Evolutionary conservation across 495 filamentous ascomycete genomes (phyloP).

Genomic region (Aspergillus nanangensis): DNA sequence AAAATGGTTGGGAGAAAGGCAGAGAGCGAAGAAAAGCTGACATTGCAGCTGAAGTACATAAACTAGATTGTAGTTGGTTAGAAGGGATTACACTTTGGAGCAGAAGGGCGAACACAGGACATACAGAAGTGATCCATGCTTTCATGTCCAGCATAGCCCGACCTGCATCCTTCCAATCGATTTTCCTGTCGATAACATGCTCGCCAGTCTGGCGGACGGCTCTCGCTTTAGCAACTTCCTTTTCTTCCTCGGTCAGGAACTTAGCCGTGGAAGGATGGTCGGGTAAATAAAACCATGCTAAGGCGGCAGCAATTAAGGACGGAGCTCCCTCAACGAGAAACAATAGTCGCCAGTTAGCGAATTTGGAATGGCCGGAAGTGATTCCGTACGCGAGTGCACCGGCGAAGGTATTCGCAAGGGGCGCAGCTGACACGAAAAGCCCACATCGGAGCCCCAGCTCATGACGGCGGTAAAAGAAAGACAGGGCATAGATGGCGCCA

Average conservation of each 20-base stretch:
- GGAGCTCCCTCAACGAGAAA: conserved; percentile 84
- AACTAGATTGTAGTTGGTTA: conserved; percentile 26
- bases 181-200: conserved; percentile 42
- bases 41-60: conserved; percentile 60
- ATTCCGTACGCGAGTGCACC: conserved; percentile 82
- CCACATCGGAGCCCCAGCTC: conserved; percentile 76
- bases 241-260: conserved; percentile 70
- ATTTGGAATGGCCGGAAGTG: conserved; percentile 58
- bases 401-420: conserved; percentile 78
- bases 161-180: conserved; percentile 57
- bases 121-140: conserved; percentile 50
- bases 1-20: conserved; percentile 83
- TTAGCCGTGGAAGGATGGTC: conserved; percentile 64
- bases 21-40: conserved; percentile 76
- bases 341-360: conserved; percentile 75
- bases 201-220: conserved; percentile 61
- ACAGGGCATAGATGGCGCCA: conserved; percentile 66
- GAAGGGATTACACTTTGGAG: neutral
- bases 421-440: conserved; percentile 72
- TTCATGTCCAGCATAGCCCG: conserved; percentile 56
- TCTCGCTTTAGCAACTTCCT: conserved; percentile 59
- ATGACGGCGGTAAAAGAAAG: conserved; percentile 78
- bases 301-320: conserved; percentile 57
- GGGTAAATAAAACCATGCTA: conserved; percentile 67
- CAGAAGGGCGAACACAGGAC: conserved; percentile 11